These are phyloP conservation scores for Pichia sp. DNA, from an alignment of 1,139 yeast genomes.

Conservation along the genomic window DNA sequence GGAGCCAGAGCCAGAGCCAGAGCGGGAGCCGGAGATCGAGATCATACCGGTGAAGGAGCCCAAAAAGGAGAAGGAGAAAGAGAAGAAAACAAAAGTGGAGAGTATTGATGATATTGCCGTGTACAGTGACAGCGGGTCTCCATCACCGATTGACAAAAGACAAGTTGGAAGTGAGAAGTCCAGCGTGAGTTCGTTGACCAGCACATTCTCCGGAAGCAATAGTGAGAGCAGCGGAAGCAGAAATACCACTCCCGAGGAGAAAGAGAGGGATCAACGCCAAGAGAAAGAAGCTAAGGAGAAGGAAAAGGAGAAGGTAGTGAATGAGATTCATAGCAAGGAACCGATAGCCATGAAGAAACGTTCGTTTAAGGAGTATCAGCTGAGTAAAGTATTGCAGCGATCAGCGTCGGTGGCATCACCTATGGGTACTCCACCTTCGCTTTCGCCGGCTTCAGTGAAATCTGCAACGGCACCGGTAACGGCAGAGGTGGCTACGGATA, in stretches of 20 bases:
- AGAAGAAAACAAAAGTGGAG: not conserved
- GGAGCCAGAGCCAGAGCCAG: not conserved
- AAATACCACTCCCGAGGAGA: constrained; percentile 1
- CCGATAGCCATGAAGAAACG: too few species aligned
- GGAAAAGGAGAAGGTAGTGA: constrained; percentile 2
- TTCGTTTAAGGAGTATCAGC: too few species aligned
- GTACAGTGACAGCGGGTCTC: constrained; percentile 2
- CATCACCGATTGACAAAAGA: not conserved
- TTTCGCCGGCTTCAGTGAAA: too few species aligned
- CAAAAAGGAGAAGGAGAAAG: not conserved
- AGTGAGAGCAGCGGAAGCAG: too few species aligned
- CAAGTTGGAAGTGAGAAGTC: constrained; percentile 3
- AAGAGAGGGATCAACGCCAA: not conserved
- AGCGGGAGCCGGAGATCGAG: not conserved
- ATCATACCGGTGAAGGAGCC: not conserved
- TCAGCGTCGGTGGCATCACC: too few species aligned
- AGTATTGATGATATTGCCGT: not conserved
- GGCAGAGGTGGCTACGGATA: too few species aligned
- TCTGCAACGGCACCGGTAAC: too few species aligned
- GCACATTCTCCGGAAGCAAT: constrained; percentile 5
- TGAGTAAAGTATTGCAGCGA: too few species aligned
- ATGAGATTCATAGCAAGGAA: not conserved
- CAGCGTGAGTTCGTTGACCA: constrained; percentile 1
- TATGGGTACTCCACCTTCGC: too few species aligned
- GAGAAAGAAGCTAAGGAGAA: not conserved